A percentile compares a stretch with the other conserved stretches of the same genome.
These are phyloP conservation scores for Lecanoromycetidae sp. DNA, from an alignment of 2,329 filamentous ascomycete genomes.

Conservation along the genomic window DNA sequence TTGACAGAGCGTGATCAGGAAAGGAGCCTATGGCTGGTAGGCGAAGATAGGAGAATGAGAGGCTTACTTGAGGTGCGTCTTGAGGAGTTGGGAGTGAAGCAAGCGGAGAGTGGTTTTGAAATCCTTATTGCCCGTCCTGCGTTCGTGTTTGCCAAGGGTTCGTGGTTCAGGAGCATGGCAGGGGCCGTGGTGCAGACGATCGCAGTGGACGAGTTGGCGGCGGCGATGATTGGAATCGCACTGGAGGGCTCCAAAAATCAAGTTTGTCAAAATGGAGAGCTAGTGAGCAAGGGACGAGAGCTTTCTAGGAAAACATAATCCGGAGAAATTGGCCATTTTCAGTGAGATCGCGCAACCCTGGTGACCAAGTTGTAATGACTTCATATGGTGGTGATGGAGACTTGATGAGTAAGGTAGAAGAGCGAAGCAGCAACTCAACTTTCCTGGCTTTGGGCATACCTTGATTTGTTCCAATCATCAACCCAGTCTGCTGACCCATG, in stretches of 20 bases:
- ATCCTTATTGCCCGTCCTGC: conserved; percentile 21
- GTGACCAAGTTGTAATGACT: too few relatives aligned
- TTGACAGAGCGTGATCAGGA: conserved; percentile 31
- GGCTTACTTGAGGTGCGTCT: too few relatives aligned
- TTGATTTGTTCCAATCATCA: too few relatives aligned
- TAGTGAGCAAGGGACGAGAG: conserved; percentile 3
- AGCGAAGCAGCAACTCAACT: too few relatives aligned
- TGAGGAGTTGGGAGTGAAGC: too few relatives aligned
- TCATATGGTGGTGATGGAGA: too few relatives aligned
- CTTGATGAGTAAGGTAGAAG: too few relatives aligned
- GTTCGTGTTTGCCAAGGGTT: background rate
- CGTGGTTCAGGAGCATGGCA: background rate
- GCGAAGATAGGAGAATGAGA: background rate
- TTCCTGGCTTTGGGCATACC: too few relatives aligned
- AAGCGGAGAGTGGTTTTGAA: conserved; percentile 17
- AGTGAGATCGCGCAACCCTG: too few relatives aligned
- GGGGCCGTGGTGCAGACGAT: background rate
- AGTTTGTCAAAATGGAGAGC: background rate
- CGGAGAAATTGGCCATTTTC: too few relatives aligned
- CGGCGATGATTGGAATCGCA: conserved; percentile 5
- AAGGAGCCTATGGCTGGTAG: conserved; percentile 28
- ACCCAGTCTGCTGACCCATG: too few relatives aligned
- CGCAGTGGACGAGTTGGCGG: conserved; percentile 2
- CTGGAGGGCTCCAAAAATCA: background rate
- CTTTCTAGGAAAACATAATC: too few relatives aligned